These are phyloP conservation scores for Pythium monospermum DNA, from an alignment of 352 stramenopile genomes.

Conservation along the genomic window DNA sequence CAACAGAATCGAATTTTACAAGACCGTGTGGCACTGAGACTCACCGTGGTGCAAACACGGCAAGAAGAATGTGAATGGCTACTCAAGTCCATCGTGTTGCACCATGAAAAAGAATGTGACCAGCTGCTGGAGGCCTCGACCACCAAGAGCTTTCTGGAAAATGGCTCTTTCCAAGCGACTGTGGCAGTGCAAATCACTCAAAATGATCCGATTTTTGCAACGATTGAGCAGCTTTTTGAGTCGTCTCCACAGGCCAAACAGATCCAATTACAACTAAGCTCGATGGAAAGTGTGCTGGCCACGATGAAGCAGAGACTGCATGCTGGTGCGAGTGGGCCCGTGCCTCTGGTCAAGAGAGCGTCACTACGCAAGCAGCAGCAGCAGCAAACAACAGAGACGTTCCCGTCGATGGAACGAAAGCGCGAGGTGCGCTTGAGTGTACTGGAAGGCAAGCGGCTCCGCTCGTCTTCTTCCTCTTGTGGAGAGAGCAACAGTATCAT, in stretches of 20 bases:
- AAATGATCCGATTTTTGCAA: conserved; percentile 23
- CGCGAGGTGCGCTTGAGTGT: conserved; percentile 10
- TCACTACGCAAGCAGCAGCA: conserved; percentile 13
- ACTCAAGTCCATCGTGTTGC: conserved; percentile 16
- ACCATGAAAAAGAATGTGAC: conserved; percentile 19
- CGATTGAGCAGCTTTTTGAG: conserved; percentile 14
- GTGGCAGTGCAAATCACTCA: conserved; percentile 17
- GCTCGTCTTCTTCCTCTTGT: too few species aligned
- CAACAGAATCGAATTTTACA: conserved; percentile 3
- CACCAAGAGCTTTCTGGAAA: conserved; percentile 17
- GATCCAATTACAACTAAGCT: conserved; percentile 19
- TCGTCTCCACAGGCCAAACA: conserved; percentile 13
- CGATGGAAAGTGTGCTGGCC: conserved; percentile 1
- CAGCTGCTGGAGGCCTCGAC: conserved; percentile 8
- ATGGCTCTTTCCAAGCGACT: conserved; percentile 20
- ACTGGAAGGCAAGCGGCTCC: conserved; percentile 9
- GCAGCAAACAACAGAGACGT: conserved; percentile 4
- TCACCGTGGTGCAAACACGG: conserved; percentile 8
- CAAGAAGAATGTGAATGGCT: conserved; percentile 24
- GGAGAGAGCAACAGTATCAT: background rate
- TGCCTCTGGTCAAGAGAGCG: conserved; percentile 11
- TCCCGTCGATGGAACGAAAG: conserved; percentile 14
- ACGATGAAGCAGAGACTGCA: conserved; percentile 3
- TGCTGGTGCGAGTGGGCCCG: conserved; percentile 1
- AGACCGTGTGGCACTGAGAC: conserved; percentile 4